Conservation (phyloP, 208 protist species). For the Trypanosoma boissoni region DNA sequence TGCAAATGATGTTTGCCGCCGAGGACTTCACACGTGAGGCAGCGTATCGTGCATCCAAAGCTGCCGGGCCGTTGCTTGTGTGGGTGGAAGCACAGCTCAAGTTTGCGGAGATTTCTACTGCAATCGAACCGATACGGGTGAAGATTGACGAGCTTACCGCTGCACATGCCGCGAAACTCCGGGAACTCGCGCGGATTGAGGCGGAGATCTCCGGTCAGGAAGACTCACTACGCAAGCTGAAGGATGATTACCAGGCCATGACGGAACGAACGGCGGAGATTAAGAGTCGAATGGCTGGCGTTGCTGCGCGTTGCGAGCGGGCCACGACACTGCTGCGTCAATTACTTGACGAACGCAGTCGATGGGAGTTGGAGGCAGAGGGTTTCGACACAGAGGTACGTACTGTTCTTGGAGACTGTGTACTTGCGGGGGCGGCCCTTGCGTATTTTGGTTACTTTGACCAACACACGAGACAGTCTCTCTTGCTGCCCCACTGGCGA, state of each 20-base stretch:
- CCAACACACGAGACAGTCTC: constrained; percentile 82
- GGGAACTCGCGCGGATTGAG: constrained; percentile 53
- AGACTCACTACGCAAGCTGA: constrained; percentile 78
- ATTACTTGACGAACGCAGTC: constrained; percentile 90
- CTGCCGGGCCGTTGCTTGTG: constrained; percentile 96
- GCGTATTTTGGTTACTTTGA: constrained; percentile 99
- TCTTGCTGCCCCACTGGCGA: constrained; percentile 89
- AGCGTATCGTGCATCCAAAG: constrained; percentile 94
- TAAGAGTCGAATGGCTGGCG: constrained; percentile 81
- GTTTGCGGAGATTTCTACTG: constrained; percentile 92
- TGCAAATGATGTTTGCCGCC: constrained; percentile 87
- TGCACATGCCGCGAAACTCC: constrained; percentile 58
- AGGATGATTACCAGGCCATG: constrained; percentile 94
- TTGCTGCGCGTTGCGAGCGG: constrained; percentile 90
- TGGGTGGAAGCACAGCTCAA: constrained; percentile 96
- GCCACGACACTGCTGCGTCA: constrained; percentile 91
- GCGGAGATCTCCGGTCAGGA: constrained; percentile 89
- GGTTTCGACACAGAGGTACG: constrained; percentile 85
- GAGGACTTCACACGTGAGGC: constrained; percentile 93
- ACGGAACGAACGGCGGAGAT: constrained; percentile 91
- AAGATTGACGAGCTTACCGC: constrained; percentile 90
- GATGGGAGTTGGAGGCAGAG: constrained; percentile 93
- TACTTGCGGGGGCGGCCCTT: constrained; percentile 95
- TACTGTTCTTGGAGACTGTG: constrained; percentile 95
- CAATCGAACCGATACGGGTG: constrained; percentile 92